Base-by-base conservation (phyloP, 2,329 filamentous ascomycete species). In the Periconia sp. region DNA sequence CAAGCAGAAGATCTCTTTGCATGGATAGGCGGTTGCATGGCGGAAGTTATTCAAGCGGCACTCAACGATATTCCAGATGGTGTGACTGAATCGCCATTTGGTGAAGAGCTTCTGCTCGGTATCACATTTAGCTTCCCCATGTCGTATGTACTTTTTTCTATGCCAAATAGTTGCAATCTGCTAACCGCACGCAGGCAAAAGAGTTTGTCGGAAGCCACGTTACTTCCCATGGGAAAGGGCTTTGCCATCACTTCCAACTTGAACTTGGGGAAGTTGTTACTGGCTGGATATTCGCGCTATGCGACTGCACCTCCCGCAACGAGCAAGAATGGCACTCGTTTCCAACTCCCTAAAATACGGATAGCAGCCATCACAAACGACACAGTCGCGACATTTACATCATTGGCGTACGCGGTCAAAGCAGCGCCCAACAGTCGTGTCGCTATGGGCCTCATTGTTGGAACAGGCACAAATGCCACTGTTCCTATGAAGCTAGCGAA, bases 1-100 rank as follows among this genome's bases (percentile, higher is more conserved):
- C 87, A 92, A 58, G 85, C 88, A 1, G 85, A 91, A 52, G 85
- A 86, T 53, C 77, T 93, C 2, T 94, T 94, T 70, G 75, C 81
- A n/a, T 94, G 90, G 90, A 90, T 94, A 60, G 90, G 90, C 23
- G 79, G 83, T 62, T 89, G 87, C 64, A 90, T 94, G 61, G 88
- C 88, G 14, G 80, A 88, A 55, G 88, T 92, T 3, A 85, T 93
- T 15, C 77, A 76, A 31, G 81, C 86, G 56, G 85, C 82, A 8
- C 78, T 80, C 55, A 64, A 76, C 5, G 64, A 70, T 35, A 42
- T 66, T 74, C 51, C 60, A 10, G 49, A 49, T 1, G 42, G 54
- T 18, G 50, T 47, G 15, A 37, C 53, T 1, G 40, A 72, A 57
- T 45, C 71, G 76, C 54, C 60, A 5, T 59, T 73, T 45, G 68